These are phyloP conservation scores for Metarhizium guizhouense DNA, from an alignment of 2,329 filamentous ascomycete species.

Conservation along the genomic window DNA sequence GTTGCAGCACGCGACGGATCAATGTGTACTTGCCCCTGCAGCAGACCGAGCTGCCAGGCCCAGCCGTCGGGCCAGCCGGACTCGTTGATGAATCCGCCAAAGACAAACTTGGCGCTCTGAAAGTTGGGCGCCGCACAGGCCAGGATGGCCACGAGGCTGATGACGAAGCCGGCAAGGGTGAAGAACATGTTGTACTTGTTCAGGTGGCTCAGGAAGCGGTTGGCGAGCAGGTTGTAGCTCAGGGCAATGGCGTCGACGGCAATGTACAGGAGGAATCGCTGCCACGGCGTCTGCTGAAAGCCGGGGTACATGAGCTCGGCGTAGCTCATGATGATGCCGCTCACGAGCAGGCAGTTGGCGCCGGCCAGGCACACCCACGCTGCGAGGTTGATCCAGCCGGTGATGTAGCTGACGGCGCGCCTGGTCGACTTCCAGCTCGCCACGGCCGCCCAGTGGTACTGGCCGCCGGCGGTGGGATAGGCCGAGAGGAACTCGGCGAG, in stretches of 20 bases:
- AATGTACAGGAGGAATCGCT: slow-evolving; percentile 65
- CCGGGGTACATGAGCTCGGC: slow-evolving; percentile 51
- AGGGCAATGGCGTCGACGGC: slow-evolving; percentile 52
- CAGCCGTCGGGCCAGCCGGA: slow-evolving; percentile 61
- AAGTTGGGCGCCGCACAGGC: slow-evolving; percentile 57
- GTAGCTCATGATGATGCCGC: slow-evolving; percentile 56
- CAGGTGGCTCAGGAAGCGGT: slow-evolving; percentile 46
- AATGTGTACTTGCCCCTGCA: slow-evolving; percentile 29
- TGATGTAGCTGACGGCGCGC: slow-evolving; percentile 57
- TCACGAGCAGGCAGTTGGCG: slow-evolving; percentile 57
- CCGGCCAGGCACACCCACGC: slow-evolving; percentile 64
- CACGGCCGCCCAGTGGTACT: slow-evolving; percentile 66
- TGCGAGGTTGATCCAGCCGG: slow-evolving; percentile 62
- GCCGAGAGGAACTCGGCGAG: slow-evolving; percentile 64
- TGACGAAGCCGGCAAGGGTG: slow-evolving; percentile 57
- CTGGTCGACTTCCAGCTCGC: slow-evolving; percentile 52
- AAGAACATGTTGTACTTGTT: slow-evolving; percentile 63
- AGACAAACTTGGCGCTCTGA: slow-evolving; percentile 58
- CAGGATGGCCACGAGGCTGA: slow-evolving; percentile 61
- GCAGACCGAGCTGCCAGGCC: slow-evolving; percentile 43
- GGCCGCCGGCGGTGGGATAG: slow-evolving; percentile 49
- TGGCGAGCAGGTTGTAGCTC: slow-evolving; percentile 53
- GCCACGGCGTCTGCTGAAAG: slow-evolving; percentile 53
- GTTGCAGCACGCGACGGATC: slow-evolving; percentile 28
- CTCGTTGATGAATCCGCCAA: slow-evolving; percentile 56